Conservation (phyloP, 768 basidiomycete species). For the Tylopilus plumbeoviolaceoides region DNA sequence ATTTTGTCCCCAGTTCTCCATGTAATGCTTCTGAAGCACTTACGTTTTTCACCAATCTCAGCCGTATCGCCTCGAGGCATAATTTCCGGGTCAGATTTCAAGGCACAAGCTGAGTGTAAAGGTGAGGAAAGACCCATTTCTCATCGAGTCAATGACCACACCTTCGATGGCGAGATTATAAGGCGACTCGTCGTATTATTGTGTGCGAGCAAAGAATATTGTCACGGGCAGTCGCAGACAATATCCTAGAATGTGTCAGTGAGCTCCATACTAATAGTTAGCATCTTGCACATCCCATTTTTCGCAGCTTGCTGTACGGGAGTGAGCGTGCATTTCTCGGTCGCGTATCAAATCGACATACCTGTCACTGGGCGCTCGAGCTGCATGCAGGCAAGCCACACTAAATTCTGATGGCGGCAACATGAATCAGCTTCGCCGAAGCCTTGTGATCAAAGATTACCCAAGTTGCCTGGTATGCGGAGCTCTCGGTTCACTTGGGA, state of each 20-base stretch:
- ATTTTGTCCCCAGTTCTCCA: neutral
- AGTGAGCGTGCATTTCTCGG: too few species aligned
- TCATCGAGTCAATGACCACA: conserved; percentile 19
- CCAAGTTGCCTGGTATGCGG: too few species aligned
- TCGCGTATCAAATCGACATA: too few species aligned
- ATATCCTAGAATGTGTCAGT: conserved; percentile 48
- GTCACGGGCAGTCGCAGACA: conserved; percentile 80
- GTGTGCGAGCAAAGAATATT: conserved; percentile 92
- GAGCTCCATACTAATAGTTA: too few species aligned
- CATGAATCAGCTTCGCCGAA: too few species aligned
- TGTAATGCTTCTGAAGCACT: conserved; percentile 1
- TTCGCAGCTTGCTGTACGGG: too few species aligned
- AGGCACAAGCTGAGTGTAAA: conserved; percentile 64
- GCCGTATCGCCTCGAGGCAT: conserved; percentile 81
- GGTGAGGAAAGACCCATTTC: neutral
- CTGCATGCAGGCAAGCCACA: too few species aligned
- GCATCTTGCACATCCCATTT: too few species aligned
- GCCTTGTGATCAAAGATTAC: too few species aligned
- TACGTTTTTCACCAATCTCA: conserved; percentile 82
- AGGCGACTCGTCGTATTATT: conserved; percentile 80
- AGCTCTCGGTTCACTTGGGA: neutral
- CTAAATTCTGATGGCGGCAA: too few species aligned
- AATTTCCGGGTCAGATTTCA: conserved; percentile 73
- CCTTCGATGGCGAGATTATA: conserved; percentile 82
- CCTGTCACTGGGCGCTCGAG: too few species aligned